A percentile compares a stretch with the other conserved stretches of the same genome.
Conservation (phyloP, 768 basidiomycete species). For the Psilocybe sp. region DNA sequence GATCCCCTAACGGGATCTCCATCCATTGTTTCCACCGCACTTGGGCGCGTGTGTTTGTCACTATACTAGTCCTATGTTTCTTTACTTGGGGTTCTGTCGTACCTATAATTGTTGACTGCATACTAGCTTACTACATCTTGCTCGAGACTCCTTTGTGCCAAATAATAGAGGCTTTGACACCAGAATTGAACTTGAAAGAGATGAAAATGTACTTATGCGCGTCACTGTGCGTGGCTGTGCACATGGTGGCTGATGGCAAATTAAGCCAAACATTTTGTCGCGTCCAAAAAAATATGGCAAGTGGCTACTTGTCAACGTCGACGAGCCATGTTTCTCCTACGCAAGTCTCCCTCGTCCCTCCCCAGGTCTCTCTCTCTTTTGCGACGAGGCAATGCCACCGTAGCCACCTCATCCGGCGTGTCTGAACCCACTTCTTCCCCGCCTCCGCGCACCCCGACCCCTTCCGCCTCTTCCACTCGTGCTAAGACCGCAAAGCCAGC, state of each 20-base stretch:
- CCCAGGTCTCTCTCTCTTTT: slow-evolving; percentile 14
- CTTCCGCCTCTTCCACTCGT: background rate
- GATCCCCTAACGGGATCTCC: slow-evolving; percentile 12
- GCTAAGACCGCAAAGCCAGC: slow-evolving; percentile 2
- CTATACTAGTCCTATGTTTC: background rate
- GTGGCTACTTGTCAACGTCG: background rate
- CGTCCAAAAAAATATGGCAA: slow-evolving; percentile 16
- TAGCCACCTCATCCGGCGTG: slow-evolving; percentile 8
- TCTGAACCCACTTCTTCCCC: slow-evolving; percentile 10
- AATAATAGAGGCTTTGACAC: too few species aligned
- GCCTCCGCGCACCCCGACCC: background rate
- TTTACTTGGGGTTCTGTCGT: too few species aligned
- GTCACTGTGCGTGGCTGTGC: background rate
- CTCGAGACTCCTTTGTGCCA: background rate
- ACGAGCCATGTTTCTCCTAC: slow-evolving; percentile 25
- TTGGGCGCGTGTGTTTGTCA: slow-evolving; percentile 1
- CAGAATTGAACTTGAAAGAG: too few species aligned
- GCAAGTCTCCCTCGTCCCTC: slow-evolving; percentile 19
- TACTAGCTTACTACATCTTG: too few species aligned
- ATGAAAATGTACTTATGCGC: background rate
- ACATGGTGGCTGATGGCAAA: background rate
- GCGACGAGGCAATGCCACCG: slow-evolving; percentile 22
- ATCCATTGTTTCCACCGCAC: slow-evolving; percentile 4
- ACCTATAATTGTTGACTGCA: too few species aligned
- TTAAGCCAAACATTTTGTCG: slow-evolving; percentile 14